Percentiles rank a stretch among this genome's conserved stretches.
Evolutionary conservation across 2,329 filamentous ascomycete species (phyloP).

Genomic region (Penicillium sclerotiorum): DNA sequence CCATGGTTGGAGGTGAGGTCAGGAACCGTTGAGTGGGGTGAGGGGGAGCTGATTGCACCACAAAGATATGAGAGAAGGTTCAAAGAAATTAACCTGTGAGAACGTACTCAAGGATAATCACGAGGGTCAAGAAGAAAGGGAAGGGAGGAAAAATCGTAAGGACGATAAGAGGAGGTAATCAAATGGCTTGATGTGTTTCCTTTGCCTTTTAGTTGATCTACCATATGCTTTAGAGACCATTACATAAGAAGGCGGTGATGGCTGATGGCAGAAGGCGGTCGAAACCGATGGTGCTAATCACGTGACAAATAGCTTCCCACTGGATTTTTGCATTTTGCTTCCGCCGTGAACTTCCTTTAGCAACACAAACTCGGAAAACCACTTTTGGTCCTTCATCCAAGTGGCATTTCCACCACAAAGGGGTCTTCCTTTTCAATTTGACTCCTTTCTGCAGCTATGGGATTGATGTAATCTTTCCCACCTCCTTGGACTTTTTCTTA

Average conservation of each 20-base stretch:
- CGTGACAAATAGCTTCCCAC: conserved; percentile 29
- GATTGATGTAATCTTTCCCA: conserved; percentile 33
- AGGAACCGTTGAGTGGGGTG: conserved; percentile 14
- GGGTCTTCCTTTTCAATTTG: conserved; percentile 25
- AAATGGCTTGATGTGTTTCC: neutral
- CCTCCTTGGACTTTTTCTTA: conserved; percentile 32
- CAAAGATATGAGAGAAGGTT: neutral
- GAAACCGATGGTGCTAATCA: conserved; percentile 38
- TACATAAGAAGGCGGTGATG: conserved; percentile 22
- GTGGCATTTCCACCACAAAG: conserved; percentile 15
- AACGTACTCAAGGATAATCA: too few relatives aligned
- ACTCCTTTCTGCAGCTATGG: conserved; percentile 37
- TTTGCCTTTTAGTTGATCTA: neutral
- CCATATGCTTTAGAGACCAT: conserved; percentile 2
- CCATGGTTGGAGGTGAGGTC: conserved; percentile 34
- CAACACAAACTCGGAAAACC: neutral
- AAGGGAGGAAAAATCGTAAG: too few relatives aligned
- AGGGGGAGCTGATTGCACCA: conserved; percentile 6
- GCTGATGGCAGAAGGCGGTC: conserved; percentile 41
- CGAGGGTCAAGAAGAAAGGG: neutral
- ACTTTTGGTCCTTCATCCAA: neutral
- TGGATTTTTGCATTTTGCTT: conserved; percentile 32
- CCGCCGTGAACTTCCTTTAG: conserved; percentile 10
- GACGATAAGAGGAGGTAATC: too few relatives aligned
- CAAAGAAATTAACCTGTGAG: too few relatives aligned